Evolutionary conservation across 345 rosid species (phyloP).

Genomic region (Melaleuca alternifolia): DNA sequence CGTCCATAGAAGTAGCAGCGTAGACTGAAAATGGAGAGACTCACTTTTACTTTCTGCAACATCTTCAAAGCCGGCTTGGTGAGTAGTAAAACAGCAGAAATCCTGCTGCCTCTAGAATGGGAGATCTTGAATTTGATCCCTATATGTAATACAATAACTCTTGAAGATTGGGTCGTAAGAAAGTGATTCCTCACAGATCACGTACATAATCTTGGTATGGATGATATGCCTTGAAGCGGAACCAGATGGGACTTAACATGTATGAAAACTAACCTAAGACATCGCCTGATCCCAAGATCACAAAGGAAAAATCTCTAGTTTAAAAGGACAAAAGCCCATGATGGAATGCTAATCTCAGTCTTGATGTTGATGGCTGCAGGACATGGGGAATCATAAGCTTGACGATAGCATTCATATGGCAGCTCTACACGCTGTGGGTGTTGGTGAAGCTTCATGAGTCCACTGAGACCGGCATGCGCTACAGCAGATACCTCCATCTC

Average conservation of each 20-base stretch:
- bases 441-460: constrained; percentile 26
- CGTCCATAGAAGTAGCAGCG: not conserved
- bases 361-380: not conserved
- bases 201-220: not conserved
- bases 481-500: constrained; percentile 25
- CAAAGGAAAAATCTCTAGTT: not conserved
- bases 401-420: constrained; percentile 22
- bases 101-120: no score
- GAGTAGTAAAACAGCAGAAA: no score
- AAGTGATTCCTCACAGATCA: no score
- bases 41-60: not conserved
- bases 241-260: not conserved
- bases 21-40: not conserved
- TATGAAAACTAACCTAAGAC: not conserved
- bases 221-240: not conserved
- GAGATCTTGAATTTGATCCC: no score
- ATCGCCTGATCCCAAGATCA: not conserved
- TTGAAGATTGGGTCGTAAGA: no score
- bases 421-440: constrained; percentile 22
- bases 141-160: no score
- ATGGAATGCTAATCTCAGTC: not conserved
- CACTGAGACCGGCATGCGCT: constrained; percentile 18
- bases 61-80: not conserved
- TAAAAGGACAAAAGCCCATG: not conserved
- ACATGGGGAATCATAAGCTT: constrained; percentile 18